These are phyloP conservation scores for Eimeria acervulina DNA, from an alignment of 169 alveolate genomes.

Conservation along the genomic window DNA sequence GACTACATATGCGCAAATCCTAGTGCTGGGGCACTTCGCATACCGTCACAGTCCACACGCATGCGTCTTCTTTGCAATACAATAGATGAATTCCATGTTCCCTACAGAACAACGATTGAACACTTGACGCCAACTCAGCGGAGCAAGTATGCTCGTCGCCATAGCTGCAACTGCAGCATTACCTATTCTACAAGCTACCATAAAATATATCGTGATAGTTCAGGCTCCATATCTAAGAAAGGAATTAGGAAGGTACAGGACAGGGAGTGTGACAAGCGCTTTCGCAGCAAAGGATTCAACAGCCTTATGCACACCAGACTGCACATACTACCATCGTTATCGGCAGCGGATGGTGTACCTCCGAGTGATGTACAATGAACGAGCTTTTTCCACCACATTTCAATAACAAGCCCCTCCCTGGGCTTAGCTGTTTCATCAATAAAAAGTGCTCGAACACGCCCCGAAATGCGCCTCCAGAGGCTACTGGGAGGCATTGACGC, in stretches of 20 bases:
- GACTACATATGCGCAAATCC: too few species aligned
- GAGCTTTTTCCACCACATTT: background rate
- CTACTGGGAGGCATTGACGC: background rate
- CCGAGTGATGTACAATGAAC: background rate
- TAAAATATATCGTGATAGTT: background rate
- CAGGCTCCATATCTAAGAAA: background rate
- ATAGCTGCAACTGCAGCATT: background rate
- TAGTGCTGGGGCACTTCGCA: background rate
- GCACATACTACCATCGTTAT: background rate
- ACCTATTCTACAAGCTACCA: background rate
- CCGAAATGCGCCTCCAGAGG: background rate
- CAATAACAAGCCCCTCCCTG: slow-evolving; percentile 10
- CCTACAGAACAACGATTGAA: background rate
- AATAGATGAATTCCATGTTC: background rate
- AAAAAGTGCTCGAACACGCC: slow-evolving; percentile 50
- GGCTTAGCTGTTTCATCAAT: slow-evolving; percentile 23
- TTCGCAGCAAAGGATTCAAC: background rate
- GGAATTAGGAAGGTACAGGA: background rate
- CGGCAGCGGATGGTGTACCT: background rate
- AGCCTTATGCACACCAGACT: background rate
- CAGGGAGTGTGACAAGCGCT: background rate
- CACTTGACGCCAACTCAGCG: background rate
- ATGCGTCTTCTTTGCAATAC: background rate
- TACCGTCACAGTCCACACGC: background rate
- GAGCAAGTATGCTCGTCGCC: background rate